A percentile compares a stretch with the other conserved stretches of the same genome.
phyloP scores from a whole-genome alignment of 768 basidiomycete species.

The Sistotremastrum niveocremeum region DNA sequence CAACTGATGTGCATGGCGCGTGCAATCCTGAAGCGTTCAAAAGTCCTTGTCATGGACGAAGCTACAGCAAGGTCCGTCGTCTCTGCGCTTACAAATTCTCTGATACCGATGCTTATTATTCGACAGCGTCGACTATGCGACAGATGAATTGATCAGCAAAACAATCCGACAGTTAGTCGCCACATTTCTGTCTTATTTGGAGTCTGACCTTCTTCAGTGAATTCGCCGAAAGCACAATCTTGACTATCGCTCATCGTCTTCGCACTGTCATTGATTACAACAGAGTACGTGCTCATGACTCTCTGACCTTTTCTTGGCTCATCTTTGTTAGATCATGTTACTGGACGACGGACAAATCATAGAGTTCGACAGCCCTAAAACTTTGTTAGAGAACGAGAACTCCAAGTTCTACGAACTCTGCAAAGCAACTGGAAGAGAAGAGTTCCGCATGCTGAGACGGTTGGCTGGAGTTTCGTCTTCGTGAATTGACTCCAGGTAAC shows the following conservation, averaged over 20 bases:
- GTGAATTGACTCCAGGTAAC: no score
- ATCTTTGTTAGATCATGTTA: constrained; percentile 45
- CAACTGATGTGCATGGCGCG: constrained; percentile 85
- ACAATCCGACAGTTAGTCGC: constrained; percentile 63
- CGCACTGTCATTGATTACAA: constrained; percentile 78
- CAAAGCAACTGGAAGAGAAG: constrained; percentile 59
- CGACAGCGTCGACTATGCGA: constrained; percentile 65
- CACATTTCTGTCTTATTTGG: neutral
- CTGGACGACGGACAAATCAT: constrained; percentile 67
- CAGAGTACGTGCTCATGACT: constrained; percentile 34
- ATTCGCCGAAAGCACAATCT: constrained; percentile 68
- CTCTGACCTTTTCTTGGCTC: constrained; percentile 5
- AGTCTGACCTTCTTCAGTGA: constrained; percentile 28
- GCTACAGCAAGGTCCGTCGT: constrained; percentile 10
- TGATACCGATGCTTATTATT: neutral
- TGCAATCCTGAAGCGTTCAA: constrained; percentile 68
- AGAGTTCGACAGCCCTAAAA: constrained; percentile 56
- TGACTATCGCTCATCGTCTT: constrained; percentile 73
- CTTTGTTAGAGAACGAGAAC: constrained; percentile 37
- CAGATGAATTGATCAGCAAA: constrained; percentile 75
- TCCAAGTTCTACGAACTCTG: constrained; percentile 59
- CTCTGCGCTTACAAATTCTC: neutral
- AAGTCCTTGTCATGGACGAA: constrained; percentile 77
- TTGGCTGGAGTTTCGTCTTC: constrained; percentile 32
- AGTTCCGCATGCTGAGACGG: constrained; percentile 54